phyloP scores from a whole-genome alignment of 2,329 filamentous ascomycete genomes.

The Huntiella bhutanensis region DNA sequence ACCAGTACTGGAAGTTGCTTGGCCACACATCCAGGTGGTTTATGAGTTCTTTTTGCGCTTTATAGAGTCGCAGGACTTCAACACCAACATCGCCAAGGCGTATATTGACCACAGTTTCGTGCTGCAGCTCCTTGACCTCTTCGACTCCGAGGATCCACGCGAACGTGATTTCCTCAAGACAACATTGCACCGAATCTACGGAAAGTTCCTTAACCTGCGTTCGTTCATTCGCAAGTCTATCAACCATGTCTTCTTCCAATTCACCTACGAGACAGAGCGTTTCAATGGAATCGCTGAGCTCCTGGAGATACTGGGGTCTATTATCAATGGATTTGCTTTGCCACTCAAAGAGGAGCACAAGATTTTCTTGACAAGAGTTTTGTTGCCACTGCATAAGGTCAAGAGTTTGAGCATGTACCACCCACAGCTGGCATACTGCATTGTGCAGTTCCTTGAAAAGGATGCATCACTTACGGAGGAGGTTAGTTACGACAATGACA shows the following conservation, averaged over 20 bases:
- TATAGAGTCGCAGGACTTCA: conserved; percentile 99
- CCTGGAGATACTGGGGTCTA: conserved; percentile 89
- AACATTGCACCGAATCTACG: conserved; percentile 91
- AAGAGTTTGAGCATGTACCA: conserved; percentile 99
- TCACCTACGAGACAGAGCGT: conserved; percentile 93
- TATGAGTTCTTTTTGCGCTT: conserved; percentile 99
- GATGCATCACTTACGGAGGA: conserved; percentile 94
- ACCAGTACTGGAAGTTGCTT: conserved; percentile 90
- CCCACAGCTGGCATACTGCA: conserved; percentile 93
- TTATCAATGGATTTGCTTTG: conserved; percentile 95
- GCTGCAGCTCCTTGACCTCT: conserved; percentile 86
- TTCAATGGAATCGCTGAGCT: conserved; percentile 97
- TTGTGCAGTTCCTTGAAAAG: conserved; percentile 96
- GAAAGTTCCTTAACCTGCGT: conserved; percentile 92
- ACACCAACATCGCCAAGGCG: conserved; percentile 96
- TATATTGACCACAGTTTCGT: conserved; percentile 98
- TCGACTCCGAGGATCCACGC: conserved; percentile 92
- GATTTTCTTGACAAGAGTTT: conserved; percentile 80
- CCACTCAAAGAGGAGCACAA: conserved; percentile 98
- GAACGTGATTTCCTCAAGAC: conserved; percentile 97
- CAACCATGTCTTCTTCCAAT: conserved; percentile 99
- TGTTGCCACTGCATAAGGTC: conserved; percentile 90
- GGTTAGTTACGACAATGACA: conserved; percentile 28
- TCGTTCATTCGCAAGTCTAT: conserved; percentile 96
- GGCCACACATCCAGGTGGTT: conserved; percentile 98